Conservation (phyloP, 2,329 filamentous ascomycete species). For the Coleophoma eucalyptorum region DNA sequence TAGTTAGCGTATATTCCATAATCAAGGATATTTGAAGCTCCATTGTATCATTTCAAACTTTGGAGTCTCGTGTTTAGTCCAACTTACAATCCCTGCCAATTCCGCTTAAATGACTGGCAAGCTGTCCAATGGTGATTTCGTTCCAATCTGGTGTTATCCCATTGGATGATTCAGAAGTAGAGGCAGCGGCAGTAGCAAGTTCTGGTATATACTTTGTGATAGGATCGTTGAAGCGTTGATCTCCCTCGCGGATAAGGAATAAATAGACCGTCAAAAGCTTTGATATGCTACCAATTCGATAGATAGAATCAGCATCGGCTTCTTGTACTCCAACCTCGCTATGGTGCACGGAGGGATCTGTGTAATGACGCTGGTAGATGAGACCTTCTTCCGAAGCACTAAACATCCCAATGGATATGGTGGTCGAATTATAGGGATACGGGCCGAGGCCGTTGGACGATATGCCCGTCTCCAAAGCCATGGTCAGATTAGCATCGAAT, state of each 20-base stretch:
- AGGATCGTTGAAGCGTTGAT: constrained; percentile 31
- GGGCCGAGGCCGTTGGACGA: too few relatives aligned
- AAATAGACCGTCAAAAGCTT: constrained; percentile 39
- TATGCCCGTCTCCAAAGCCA: too few relatives aligned
- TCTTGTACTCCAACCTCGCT: not conserved
- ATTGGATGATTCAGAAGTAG: not conserved
- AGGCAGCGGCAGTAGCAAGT: constrained; percentile 23
- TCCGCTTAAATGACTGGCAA: not conserved
- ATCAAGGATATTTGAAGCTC: too few relatives aligned
- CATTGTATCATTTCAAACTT: not conserved
- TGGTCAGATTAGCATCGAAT: too few relatives aligned
- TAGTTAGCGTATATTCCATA: too few relatives aligned
- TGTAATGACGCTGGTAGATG: not conserved
- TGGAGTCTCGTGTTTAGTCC: too few relatives aligned
- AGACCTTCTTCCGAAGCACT: too few relatives aligned
- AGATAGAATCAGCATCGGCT: constrained; percentile 20
- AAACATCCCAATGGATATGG: too few relatives aligned
- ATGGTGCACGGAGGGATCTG: not conserved
- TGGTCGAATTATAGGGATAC: too few relatives aligned
- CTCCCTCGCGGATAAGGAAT: constrained; percentile 33
- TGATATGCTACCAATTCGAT: constrained; percentile 37
- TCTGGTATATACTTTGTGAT: constrained; percentile 37
- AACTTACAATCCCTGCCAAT: not conserved
- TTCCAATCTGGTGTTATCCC: not conserved
- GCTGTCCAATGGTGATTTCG: not conserved